Base-by-base conservation (phyloP, 2,329 filamentous ascomycete species). In the Hypoxylon sp. region DNA sequence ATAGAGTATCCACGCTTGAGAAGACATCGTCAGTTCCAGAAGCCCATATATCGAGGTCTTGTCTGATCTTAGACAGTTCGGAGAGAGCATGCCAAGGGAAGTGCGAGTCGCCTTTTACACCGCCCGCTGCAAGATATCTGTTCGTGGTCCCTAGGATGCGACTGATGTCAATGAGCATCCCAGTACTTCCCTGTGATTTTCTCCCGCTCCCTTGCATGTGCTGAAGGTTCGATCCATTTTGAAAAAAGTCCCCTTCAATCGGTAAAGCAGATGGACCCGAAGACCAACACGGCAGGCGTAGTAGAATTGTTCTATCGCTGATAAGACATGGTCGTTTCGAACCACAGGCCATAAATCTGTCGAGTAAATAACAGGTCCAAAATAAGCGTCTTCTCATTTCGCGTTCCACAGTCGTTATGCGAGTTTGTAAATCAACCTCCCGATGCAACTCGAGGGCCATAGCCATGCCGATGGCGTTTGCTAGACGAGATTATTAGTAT, bases 31-130 rank as follows among this genome's bases (percentile, higher is more conserved):
- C 90, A 0, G 92, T 94, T 10, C 92, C 92, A 0, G 92, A 90
- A 1, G 92, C 92, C 94, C 94, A 97, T 33, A 92, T 87, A 76
- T 97, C 93, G 24, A 97, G 84, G 74, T 96, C 92, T 70, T 94
- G 92, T 31, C 93, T 88, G 70, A 97, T 96, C 76, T 94, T 94
- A 57, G 93, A 96, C 1, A 97, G 84, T 67, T 92, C 94, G 5
- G 94, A 97, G 19, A 94, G 85, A 1, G 92, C 90, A 77, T 97
- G 93, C 94, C 94, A 97, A 9, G 94, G 94, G 71, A 97, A 97
- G 78, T 97, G 93, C 0, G 93, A 94, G 76, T 97, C 93, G 31
- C 93, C 93, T 80, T 95, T 96, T 62, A 96, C 92, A 35, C 94
- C 94, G 5, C 93, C 94, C 1, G 92, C 91, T 8, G 93, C 92